Evolutionary conservation across 805 yeast species (phyloP).

Genomic region (Hanseniaspora meyeri): DNA sequence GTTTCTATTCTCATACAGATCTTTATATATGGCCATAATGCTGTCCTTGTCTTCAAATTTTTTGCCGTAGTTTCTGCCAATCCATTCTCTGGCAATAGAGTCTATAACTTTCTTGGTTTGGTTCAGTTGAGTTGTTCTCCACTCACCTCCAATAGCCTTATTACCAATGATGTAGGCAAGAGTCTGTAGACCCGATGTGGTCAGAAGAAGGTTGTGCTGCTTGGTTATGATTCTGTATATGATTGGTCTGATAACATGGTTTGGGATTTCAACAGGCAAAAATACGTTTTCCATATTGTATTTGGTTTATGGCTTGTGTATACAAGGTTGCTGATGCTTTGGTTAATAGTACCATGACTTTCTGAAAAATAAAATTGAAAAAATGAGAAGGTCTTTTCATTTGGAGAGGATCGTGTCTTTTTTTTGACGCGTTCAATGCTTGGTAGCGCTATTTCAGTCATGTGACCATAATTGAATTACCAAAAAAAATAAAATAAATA

Average conservation of each 20-base stretch:
- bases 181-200: slow-evolving; percentile 67
- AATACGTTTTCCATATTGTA: background rate
- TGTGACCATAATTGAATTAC: too few relatives aligned
- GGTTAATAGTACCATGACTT: too few relatives aligned
- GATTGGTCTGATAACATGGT: slow-evolving; percentile 76
- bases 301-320: background rate
- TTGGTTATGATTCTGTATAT: slow-evolving; percentile 84
- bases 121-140: slow-evolving; percentile 21
- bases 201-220: slow-evolving; percentile 77
- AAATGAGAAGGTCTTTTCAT: too few relatives aligned
- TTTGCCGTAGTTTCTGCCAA: background rate
- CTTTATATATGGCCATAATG: background rate
- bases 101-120: slow-evolving; percentile 15
- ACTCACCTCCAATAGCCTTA: slow-evolving; percentile 75
- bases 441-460: too few relatives aligned
- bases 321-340: too few relatives aligned
- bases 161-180: slow-evolving; percentile 67
- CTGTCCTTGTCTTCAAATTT: slow-evolving; percentile 2
- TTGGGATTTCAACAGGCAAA: slow-evolving; percentile 61
- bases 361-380: too few relatives aligned
- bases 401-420: too few relatives aligned
- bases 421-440: too few relatives aligned
- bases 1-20: background rate
- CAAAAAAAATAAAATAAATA: too few relatives aligned
- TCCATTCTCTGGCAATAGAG: slow-evolving; percentile 3